Evolutionary conservation across 2,329 filamentous ascomycete species (phyloP).

Genomic region (Pestalotiopsis sp.): DNA sequence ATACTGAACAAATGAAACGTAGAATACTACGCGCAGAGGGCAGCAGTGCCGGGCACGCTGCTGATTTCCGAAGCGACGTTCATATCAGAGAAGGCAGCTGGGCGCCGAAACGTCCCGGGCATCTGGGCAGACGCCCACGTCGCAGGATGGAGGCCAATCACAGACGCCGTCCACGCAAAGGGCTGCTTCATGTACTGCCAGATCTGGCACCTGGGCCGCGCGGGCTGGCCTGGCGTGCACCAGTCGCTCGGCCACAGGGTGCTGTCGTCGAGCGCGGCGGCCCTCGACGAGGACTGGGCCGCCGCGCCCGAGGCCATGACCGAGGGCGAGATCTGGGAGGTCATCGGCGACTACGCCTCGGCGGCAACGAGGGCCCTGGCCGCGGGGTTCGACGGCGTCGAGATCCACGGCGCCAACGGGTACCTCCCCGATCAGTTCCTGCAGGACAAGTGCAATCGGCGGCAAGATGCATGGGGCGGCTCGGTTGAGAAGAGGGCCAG

Average conservation of each 20-base stretch:
- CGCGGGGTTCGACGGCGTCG: constrained; percentile 71
- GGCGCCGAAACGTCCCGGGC: constrained; percentile 50
- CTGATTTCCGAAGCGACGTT: constrained; percentile 61
- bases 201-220: constrained; percentile 66
- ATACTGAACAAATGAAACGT: neutral
- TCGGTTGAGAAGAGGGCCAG: constrained; percentile 57
- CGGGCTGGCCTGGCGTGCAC: constrained; percentile 36
- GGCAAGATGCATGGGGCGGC: constrained; percentile 59
- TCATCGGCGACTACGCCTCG: constrained; percentile 63
- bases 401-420: constrained; percentile 44
- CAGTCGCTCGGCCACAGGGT: constrained; percentile 48
- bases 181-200: constrained; percentile 63
- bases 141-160: constrained; percentile 56
- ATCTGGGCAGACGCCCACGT: constrained; percentile 56
- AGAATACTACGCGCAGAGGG: constrained; percentile 33
- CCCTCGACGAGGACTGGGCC: constrained; percentile 47
- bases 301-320: constrained; percentile 65
- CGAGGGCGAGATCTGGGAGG: constrained; percentile 63
- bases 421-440: constrained; percentile 61
- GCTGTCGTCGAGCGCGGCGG: constrained; percentile 46
- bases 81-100: constrained; percentile 48
- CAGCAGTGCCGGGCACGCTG: constrained; percentile 42
- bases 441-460: constrained; percentile 55
- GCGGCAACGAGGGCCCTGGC: constrained; percentile 59
- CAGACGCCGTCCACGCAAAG: constrained; percentile 59